Percentiles rank a stretch among this genome's conserved stretches.
These are phyloP conservation scores for Schwanniomyces vanrijiae DNA, from an alignment of 805 yeast species.

Conservation along the genomic window DNA sequence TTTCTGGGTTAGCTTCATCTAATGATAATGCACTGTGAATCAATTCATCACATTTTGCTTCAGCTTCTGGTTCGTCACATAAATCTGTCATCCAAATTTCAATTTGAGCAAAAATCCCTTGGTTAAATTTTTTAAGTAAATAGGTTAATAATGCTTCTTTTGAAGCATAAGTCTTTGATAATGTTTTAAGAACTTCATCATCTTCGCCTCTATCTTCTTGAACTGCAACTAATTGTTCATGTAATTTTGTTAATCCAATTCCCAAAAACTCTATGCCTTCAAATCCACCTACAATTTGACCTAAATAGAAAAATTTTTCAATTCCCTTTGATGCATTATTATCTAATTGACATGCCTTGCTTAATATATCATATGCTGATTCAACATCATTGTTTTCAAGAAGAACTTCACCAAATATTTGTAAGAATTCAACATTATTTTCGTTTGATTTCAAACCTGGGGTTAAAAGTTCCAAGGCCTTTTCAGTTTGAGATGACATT, in stretches of 20 bases:
- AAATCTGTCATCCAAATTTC: conserved; percentile 98
- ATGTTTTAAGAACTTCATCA: conserved; percentile 23
- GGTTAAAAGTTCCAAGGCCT: conserved; percentile 51
- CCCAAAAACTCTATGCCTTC: conserved; percentile 67
- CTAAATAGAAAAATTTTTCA: conserved; percentile 85
- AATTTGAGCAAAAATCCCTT: conserved; percentile 79
- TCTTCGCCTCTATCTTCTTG: conserved; percentile 19
- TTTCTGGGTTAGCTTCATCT: conserved; percentile 68
- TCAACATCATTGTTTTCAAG: conserved; percentile 81
- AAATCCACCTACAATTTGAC: conserved; percentile 83
- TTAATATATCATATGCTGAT: conserved; percentile 65
- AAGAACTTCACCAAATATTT: conserved; percentile 70
- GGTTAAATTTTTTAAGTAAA: conserved; percentile 60
- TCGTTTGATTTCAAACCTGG: conserved; percentile 30
- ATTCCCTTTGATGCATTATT: conserved; percentile 63
- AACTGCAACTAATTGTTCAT: conserved; percentile 34
- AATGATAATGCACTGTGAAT: conserved; percentile 63
- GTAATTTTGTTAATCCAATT: conserved; percentile 58
- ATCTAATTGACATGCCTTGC: conserved; percentile 65
- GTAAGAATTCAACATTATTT: conserved; percentile 48
- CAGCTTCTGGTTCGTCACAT: conserved; percentile 93
- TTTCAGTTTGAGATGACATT: conserved; percentile 50
- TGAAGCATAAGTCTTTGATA: conserved; percentile 23
- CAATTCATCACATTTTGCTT: conserved; percentile 69
- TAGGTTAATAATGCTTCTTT: conserved; percentile 25